phyloP scores from a whole-genome alignment of 306 rosid species.

The Urtica urens region DNA sequence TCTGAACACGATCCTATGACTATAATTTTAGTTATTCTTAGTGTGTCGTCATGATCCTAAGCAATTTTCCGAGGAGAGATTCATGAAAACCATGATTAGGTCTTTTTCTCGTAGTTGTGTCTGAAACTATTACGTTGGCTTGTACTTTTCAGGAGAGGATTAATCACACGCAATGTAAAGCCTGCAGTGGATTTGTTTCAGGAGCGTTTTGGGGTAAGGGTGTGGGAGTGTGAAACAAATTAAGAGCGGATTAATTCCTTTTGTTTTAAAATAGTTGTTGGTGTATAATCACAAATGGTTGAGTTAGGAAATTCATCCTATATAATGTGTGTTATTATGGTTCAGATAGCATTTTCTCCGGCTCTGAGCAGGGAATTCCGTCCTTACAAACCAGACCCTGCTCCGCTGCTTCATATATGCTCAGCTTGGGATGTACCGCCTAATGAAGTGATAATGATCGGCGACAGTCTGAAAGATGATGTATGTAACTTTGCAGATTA shows the following conservation, averaged over 20 bases:
- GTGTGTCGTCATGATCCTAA: too few species aligned
- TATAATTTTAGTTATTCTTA: too few species aligned
- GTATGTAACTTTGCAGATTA: constrained; percentile 19
- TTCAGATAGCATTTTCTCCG: constrained; percentile 76
- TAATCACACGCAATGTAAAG: constrained; percentile 74
- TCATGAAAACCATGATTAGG: too few species aligned
- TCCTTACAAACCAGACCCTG: constrained; percentile 84
- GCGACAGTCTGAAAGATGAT: constrained; percentile 91
- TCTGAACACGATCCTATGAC: too few species aligned
- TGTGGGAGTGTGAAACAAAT: constrained; percentile 6
- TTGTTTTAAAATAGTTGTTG: background rate
- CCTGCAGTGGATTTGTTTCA: constrained; percentile 74
- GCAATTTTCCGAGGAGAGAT: too few species aligned
- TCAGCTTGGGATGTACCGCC: constrained; percentile 80
- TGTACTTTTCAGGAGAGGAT: constrained; percentile 54
- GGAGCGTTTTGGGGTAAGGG: constrained; percentile 68
- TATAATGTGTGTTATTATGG: constrained; percentile 12
- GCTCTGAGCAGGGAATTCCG: constrained; percentile 83
- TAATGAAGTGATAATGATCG: constrained; percentile 80
- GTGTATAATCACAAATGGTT: background rate
- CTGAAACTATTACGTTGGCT: background rate
- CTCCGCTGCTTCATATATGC: constrained; percentile 78
- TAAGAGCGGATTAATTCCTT: background rate
- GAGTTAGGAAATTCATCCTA: background rate
- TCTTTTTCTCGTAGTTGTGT: too few species aligned